Evolutionary conservation across 768 basidiomycete species (phyloP), one percentile per base, ranked within the genome.

Genomic region (Sarcomyxa edulis): DNA sequence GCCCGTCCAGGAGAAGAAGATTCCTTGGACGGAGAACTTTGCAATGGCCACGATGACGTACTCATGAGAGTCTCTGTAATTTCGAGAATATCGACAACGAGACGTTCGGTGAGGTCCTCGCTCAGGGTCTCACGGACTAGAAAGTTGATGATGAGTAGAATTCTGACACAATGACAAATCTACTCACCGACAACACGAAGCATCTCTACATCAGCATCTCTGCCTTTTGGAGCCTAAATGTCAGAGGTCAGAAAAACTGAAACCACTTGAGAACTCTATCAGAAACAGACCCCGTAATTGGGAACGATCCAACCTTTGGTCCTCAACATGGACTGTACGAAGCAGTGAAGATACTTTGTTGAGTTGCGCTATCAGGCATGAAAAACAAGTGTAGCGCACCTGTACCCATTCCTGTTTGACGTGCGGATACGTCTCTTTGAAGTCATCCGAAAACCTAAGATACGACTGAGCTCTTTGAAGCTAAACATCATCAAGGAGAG

Each of bases 221-320:
- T n/a, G 29, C 66, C 68, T 19, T 67, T 62, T 1, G 80, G 75
- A 19, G 76, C 69, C 66, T 68, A 22, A 18, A 11, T 5, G 3
- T 4, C 39, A 7, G 8, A 34, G 33, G 16, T 34, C 2, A 21
- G 15, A 22, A 8, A 15, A 4, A 35, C 21, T 15, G n/a, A 7
- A 34, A n/a, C n/a, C n/a, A n/a, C 7, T 7, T 8, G 10, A 15
- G 20, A 18, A 10, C 26, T 15, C 7, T n/a, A 28, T 14, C 11
- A 22, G 24, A 32, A 25, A 47, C 53, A n/a, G 40, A 64, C 68
- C 28, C 64, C 61, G 48, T 80, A 79, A 52, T 78, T 77, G 7
- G 77, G 75, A 1, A 78, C 73, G 38, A 80, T 78, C 78, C 78
- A 80, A 2, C 76, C 73, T 46, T 74, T 75, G 7, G 58, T 60